Conservation (phyloP, 495 filamentous ascomycete species). For the Penicillium flavigenum region DNA sequence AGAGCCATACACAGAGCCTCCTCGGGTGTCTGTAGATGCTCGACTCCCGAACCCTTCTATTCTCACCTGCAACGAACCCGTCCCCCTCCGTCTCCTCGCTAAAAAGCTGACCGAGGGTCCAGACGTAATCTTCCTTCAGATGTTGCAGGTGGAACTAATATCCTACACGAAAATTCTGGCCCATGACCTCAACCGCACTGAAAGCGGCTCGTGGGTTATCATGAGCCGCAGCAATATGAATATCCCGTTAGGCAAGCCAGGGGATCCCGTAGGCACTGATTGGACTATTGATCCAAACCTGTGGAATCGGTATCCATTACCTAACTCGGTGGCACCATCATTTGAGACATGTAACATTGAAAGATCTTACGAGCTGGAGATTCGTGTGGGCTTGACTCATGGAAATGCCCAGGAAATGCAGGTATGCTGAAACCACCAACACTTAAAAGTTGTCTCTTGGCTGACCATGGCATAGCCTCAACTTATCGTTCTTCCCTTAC, state of each 20-base stretch:
- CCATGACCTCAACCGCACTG: slow-evolving; percentile 64
- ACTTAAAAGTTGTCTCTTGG: slow-evolving; percentile 7
- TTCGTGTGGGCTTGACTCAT: slow-evolving; percentile 71
- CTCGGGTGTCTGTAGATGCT: slow-evolving; percentile 66
- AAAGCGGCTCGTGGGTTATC: slow-evolving; percentile 67
- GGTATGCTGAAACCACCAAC: slow-evolving; percentile 36
- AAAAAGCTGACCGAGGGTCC: slow-evolving; percentile 66
- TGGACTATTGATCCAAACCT: slow-evolving; percentile 60
- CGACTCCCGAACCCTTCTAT: slow-evolving; percentile 86
- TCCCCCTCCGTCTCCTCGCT: slow-evolving; percentile 77
- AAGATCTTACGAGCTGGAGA: slow-evolving; percentile 77
- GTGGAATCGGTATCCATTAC: slow-evolving; percentile 70
- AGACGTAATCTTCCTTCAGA: slow-evolving; percentile 69
- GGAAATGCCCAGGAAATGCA: slow-evolving; percentile 50
- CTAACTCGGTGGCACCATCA: slow-evolving; percentile 78
- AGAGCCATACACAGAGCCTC: slow-evolving; percentile 35
- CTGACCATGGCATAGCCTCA: slow-evolving; percentile 53
- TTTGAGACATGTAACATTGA: slow-evolving; percentile 89
- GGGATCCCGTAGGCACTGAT: slow-evolving; percentile 63
- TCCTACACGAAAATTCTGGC: slow-evolving; percentile 76
- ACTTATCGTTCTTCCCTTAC: slow-evolving; percentile 69
- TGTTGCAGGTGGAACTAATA: slow-evolving; percentile 76
- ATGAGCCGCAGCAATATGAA: slow-evolving; percentile 64
- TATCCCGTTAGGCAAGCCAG: slow-evolving; percentile 58
- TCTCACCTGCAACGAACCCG: slow-evolving; percentile 78